phyloP scores from a whole-genome alignment of 164 flowering plant genomes.

The Euptelea pleiosperma region DNA sequence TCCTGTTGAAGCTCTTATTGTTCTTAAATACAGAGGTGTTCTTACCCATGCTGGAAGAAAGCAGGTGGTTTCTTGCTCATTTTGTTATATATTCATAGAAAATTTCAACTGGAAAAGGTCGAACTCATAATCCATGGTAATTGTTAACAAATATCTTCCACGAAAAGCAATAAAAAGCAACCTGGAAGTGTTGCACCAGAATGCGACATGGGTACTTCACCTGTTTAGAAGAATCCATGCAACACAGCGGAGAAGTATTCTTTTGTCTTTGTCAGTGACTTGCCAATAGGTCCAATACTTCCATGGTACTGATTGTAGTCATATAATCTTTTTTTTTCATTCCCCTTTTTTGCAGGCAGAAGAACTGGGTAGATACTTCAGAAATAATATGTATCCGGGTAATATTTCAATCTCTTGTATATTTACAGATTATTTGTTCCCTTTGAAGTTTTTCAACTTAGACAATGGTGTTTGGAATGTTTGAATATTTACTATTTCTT shows the following conservation, averaged over 20 bases:
- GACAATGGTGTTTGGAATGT: background rate
- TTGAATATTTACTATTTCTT: too few species aligned
- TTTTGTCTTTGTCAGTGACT: too few species aligned
- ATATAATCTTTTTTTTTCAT: too few species aligned
- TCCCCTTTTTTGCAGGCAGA: conserved; percentile 66
- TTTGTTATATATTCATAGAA: too few species aligned
- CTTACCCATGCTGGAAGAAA: conserved; percentile 99
- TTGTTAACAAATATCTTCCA: too few species aligned
- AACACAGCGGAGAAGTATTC: too few species aligned
- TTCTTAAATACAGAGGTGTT: conserved; percentile 99
- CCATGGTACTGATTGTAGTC: background rate
- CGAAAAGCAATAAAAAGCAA: too few species aligned
- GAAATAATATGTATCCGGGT: conserved; percentile 99
- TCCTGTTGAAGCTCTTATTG: conserved; percentile 97
- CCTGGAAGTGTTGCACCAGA: too few species aligned
- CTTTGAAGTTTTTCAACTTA: background rate
- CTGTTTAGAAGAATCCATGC: too few species aligned
- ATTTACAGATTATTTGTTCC: background rate
- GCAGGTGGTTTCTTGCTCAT: conserved; percentile 56
- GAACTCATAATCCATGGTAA: too few species aligned
- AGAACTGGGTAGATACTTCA: conserved; percentile 95
- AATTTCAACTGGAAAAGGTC: too few species aligned
- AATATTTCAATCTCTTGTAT: conserved; percentile 3
- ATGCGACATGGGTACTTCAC: too few species aligned
- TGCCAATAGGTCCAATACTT: background rate